phyloP scores from a whole-genome alignment of 2,329 filamentous ascomycete genomes.

The Cladosporium sp. region DNA sequence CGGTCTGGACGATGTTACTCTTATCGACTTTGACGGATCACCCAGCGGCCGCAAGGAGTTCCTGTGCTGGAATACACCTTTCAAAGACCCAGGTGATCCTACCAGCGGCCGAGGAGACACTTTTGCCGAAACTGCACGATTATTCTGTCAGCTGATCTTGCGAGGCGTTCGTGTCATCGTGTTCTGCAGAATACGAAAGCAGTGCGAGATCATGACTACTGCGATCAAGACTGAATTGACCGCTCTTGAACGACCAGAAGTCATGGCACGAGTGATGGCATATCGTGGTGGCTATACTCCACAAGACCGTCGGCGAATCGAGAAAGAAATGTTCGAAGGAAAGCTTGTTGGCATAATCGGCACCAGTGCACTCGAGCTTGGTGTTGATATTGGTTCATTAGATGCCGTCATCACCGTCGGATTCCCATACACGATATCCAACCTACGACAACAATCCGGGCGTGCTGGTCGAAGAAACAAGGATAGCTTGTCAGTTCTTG shows the following conservation, averaged over 20 bases:
- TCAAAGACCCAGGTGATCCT: constrained; percentile 81
- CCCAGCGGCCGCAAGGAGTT: constrained; percentile 93
- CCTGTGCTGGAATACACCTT: constrained; percentile 95
- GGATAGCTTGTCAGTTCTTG: constrained; percentile 83
- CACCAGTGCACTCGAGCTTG: constrained; percentile 87
- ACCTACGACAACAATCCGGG: constrained; percentile 89
- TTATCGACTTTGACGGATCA: constrained; percentile 89
- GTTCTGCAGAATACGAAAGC: constrained; percentile 82
- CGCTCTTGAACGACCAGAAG: constrained; percentile 68
- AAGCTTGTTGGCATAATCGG: constrained; percentile 90
- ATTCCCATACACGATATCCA: constrained; percentile 93
- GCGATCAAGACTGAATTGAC: constrained; percentile 76
- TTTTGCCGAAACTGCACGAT: constrained; percentile 76
- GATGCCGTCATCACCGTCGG: constrained; percentile 93
- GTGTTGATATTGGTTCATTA: constrained; percentile 89
- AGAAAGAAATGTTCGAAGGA: constrained; percentile 95
- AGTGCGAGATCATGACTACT: constrained; percentile 79
- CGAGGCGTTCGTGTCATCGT: constrained; percentile 88
- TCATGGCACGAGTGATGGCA: constrained; percentile 79
- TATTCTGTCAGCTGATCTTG: constrained; percentile 87
- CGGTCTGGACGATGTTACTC: constrained; percentile 71
- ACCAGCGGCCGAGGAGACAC: constrained; percentile 80
- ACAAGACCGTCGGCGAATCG: constrained; percentile 81
- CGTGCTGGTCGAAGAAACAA: constrained; percentile 88
- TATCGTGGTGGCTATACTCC: constrained; percentile 94